Evolutionary conservation across 208 protist genomes (phyloP).

Genomic region (Wallacemonas sp.): DNA sequence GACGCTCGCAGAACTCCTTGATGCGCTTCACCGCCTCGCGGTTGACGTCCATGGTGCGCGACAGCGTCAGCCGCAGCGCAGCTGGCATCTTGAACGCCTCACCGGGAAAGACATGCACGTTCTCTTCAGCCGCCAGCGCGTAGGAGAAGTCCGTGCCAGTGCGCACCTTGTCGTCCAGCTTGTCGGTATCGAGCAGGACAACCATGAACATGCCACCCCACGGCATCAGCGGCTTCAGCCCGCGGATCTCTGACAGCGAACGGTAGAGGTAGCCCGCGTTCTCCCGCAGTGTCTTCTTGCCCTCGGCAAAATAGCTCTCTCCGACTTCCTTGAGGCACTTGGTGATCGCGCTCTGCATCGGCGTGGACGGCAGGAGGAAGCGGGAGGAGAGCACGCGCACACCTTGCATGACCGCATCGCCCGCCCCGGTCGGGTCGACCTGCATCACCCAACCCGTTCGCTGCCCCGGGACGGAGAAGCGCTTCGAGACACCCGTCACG

Average conservation of each 20-base stretch:
- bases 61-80: slow-evolving; percentile 79
- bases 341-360: slow-evolving; percentile 71
- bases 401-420: slow-evolving; percentile 20
- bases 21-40: slow-evolving; percentile 68
- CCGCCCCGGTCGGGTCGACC: slow-evolving; percentile 47
- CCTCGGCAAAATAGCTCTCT: slow-evolving; percentile 43
- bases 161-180: slow-evolving; percentile 42
- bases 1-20: slow-evolving; percentile 44
- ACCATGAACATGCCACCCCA: slow-evolving; percentile 88
- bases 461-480: slow-evolving; percentile 87
- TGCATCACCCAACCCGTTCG: slow-evolving; percentile 82
- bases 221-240: slow-evolving; percentile 56
- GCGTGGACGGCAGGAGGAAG: slow-evolving; percentile 72
- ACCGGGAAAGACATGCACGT: slow-evolving; percentile 79
- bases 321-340: slow-evolving; percentile 53
- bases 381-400: slow-evolving; percentile 23
- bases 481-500: slow-evolving; percentile 84
- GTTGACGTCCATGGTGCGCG: slow-evolving; percentile 54
- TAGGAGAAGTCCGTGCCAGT: slow-evolving; percentile 63
- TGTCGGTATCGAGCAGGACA: slow-evolving; percentile 62
- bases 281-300: slow-evolving; percentile 35
- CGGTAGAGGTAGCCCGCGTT: slow-evolving; percentile 51
- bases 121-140: slow-evolving; percentile 61
- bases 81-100: slow-evolving; percentile 62
- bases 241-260: slow-evolving; percentile 20